Evolutionary conservation across 2,329 filamentous ascomycete genomes (phyloP).

Genomic region (Aspergillus quadricinctus): DNA sequence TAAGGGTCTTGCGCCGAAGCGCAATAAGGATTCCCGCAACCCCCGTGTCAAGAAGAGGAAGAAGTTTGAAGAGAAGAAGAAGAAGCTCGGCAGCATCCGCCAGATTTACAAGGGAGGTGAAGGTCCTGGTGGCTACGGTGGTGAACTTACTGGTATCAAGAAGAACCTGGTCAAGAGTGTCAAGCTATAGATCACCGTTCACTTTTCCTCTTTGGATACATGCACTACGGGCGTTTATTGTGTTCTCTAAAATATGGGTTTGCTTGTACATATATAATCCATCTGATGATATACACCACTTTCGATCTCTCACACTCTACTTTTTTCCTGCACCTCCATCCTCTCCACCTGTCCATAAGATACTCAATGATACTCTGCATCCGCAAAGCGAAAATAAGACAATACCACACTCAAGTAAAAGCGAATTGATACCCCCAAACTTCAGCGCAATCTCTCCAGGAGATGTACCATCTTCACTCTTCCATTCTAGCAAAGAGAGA

Average conservation of each 20-base stretch:
- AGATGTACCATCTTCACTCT: conserved; percentile 1
- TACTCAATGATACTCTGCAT: background rate
- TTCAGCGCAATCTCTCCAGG: background rate
- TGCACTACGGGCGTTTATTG: conserved; percentile 14
- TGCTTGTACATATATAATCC: conserved; percentile 22
- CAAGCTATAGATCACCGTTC: conserved; percentile 61
- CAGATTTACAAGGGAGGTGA: conserved; percentile 81
- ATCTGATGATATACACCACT: conserved; percentile 3
- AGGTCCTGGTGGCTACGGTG: conserved; percentile 78
- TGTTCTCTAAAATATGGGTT: conserved; percentile 17
- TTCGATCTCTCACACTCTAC: background rate
- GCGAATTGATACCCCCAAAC: background rate
- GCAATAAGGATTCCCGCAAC: conserved; percentile 93
- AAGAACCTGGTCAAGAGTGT: conserved; percentile 86
- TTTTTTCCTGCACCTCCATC: background rate
- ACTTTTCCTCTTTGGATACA: conserved; percentile 13
- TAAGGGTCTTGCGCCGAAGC: conserved; percentile 82
- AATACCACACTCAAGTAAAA: background rate
- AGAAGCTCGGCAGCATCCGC: conserved; percentile 88
- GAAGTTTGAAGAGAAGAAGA: conserved; percentile 94
- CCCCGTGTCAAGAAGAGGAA: conserved; percentile 96
- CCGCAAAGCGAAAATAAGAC: background rate
- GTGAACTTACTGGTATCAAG: conserved; percentile 95
- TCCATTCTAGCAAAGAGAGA: conserved; percentile 2
- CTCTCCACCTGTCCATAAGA: background rate